Conservation (phyloP, 208 protist species). For the Hexamita inflata region DNA sequence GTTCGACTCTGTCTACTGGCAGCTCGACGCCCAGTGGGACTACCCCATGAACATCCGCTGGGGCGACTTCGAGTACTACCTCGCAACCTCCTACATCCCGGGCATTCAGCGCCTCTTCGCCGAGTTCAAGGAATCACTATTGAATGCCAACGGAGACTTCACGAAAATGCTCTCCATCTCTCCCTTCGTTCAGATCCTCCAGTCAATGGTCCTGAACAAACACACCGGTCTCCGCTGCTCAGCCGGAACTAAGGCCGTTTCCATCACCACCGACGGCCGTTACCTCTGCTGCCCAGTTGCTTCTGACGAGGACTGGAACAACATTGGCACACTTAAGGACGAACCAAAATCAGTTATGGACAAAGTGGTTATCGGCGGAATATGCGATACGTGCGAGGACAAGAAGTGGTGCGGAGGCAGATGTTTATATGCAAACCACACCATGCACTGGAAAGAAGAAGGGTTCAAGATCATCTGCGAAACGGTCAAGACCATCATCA, state of each 20-base stretch:
- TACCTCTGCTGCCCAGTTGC: constrained; percentile 37
- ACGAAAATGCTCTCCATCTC: constrained; percentile 4
- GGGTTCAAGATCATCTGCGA: constrained; percentile 33
- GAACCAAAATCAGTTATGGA: background rate
- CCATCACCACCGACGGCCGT: constrained; percentile 38
- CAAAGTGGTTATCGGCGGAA: background rate
- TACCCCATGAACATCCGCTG: constrained; percentile 32
- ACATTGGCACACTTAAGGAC: constrained; percentile 8
- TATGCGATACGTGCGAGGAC: constrained; percentile 32
- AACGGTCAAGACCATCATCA: constrained; percentile 26
- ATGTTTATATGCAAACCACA: constrained; percentile 42
- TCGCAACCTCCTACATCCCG: constrained; percentile 29
- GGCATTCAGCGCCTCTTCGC: constrained; percentile 7
- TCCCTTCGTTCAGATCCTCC: constrained; percentile 31
- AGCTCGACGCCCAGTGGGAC: constrained; percentile 41
- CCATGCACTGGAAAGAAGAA: constrained; percentile 35
- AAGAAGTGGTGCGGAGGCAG: constrained; percentile 35
- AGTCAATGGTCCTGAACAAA: background rate
- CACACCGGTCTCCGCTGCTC: constrained; percentile 27
- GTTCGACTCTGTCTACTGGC: constrained; percentile 37
- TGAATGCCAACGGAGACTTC: background rate
- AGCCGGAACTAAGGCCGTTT: constrained; percentile 35
- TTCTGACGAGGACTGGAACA: constrained; percentile 31
- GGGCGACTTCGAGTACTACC: constrained; percentile 27
- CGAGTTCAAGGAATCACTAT: too few species aligned